Evolutionary conservation across 768 basidiomycete species (phyloP).

Genomic region (Leccinum variicolor): DNA sequence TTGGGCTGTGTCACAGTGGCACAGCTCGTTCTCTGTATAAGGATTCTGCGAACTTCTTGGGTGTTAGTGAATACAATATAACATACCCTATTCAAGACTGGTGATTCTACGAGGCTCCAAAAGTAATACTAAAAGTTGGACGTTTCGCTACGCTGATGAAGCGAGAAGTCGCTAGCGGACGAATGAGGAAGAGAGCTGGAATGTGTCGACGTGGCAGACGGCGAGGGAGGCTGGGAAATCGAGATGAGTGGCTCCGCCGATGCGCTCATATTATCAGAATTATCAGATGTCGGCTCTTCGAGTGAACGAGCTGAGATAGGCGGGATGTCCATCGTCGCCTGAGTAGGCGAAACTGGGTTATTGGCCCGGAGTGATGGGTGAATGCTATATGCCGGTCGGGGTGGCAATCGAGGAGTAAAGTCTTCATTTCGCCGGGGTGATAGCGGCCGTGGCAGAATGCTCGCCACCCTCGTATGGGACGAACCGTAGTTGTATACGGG

Average conservation of each 20-base stretch:
- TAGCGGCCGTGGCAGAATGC: conserved; percentile 32
- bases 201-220: conserved; percentile 10
- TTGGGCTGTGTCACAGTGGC: conserved; percentile 30
- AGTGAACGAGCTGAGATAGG: conserved; percentile 25
- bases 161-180: conserved; percentile 3
- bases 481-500: conserved; percentile 65
- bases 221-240: conserved; percentile 20
- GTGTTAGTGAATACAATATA: conserved; percentile 3
- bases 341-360: conserved; percentile 47
- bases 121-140: conserved; percentile 13
- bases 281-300: conserved; percentile 19
- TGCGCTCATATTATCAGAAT: conserved; percentile 3
- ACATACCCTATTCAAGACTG: not conserved
- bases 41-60: not conserved
- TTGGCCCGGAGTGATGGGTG: conserved; percentile 65
- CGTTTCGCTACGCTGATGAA: conserved; percentile 9
- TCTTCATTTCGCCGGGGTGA: conserved; percentile 46
- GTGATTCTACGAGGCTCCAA: conserved; percentile 3
- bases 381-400: conserved; percentile 68
- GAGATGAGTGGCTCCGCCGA: conserved; percentile 7
- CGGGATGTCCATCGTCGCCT: conserved; percentile 34
- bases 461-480: conserved; percentile 62
- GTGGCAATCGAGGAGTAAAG: conserved; percentile 69
- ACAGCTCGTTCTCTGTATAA: conserved; percentile 24
- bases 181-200: conserved; percentile 15